Evolutionary conservation across 495 filamentous ascomycete genomes (phyloP).

Genomic region (Evernia prunastri): DNA sequence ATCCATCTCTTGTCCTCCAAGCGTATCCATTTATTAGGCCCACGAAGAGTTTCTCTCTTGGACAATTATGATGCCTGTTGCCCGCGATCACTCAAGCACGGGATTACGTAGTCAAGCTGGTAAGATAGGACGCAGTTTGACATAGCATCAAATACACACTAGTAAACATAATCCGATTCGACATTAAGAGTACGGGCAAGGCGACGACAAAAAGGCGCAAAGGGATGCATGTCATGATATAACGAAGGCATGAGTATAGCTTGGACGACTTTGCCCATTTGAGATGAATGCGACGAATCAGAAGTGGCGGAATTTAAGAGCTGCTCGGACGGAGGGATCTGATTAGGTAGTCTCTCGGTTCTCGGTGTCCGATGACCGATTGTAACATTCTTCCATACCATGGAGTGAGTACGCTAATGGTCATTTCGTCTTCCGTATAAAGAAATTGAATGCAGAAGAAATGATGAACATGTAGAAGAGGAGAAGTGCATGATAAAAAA

Average conservation of each 20-base stretch:
- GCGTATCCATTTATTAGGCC: background rate
- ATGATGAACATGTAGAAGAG: background rate
- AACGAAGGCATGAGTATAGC: background rate
- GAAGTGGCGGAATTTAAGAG: no score
- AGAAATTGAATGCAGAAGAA: background rate
- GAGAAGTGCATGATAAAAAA: no score
- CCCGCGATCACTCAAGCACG: constrained; percentile 23
- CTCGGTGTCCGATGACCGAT: background rate
- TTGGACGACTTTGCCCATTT: background rate
- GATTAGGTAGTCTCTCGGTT: no score
- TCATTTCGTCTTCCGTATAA: background rate
- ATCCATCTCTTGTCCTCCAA: background rate
- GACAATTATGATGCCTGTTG: constrained; percentile 18
- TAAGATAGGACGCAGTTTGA: background rate
- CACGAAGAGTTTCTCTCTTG: background rate
- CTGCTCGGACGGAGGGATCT: background rate
- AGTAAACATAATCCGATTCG: background rate
- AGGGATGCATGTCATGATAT: background rate
- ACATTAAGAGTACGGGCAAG: background rate
- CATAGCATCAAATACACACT: background rate
- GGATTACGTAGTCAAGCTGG: background rate
- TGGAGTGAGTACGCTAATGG: no score
- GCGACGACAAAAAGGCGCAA: no score
- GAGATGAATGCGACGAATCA: background rate
- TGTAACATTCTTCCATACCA: no score